phyloP scores from a whole-genome alignment of 2,329 filamentous ascomycete genomes.

The Penicillium sp. region DNA sequence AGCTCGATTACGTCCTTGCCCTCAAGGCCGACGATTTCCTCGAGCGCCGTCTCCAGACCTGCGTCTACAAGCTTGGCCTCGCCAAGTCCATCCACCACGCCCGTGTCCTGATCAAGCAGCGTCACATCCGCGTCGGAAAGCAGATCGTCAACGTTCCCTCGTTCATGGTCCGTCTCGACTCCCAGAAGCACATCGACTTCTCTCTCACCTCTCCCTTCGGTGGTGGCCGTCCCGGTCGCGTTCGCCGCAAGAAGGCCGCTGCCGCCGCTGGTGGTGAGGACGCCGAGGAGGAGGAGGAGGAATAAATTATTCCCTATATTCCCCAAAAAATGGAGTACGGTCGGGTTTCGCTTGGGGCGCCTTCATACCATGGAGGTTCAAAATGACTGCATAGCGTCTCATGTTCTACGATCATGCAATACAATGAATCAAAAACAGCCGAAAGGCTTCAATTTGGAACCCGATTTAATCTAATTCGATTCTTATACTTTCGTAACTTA shows the following conservation, averaged over 20 bases:
- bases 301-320: conserved; percentile 38
- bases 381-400: conserved; percentile 39
- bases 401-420: conserved; percentile 43
- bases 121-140: conserved; percentile 99
- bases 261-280: conserved; percentile 71
- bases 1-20: conserved; percentile 99
- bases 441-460: conserved; percentile 37
- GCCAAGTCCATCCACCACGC: conserved; percentile 99
- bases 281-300: conserved; percentile 71
- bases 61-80: conserved; percentile 99
- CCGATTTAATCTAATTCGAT: conserved; percentile 21
- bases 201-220: conserved; percentile 95
- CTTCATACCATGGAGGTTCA: conserved; percentile 34
- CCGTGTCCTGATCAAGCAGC: conserved; percentile 98
- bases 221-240: conserved; percentile 93
- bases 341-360: conserved; percentile 39
- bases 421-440: conserved; percentile 38
- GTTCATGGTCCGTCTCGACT: conserved; percentile 99
- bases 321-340: conserved; percentile 35
- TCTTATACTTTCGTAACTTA: not conserved
- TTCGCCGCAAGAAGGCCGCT: conserved; percentile 99
- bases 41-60: conserved; percentile 99
- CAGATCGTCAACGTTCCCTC: conserved; percentile 99
- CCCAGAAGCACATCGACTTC: conserved; percentile 99
- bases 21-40: conserved; percentile 99